Evolutionary conservation across 495 filamentous ascomycete species (phyloP), one percentile per base, ranked within the genome.

Genomic region (Neurospora sp.): DNA sequence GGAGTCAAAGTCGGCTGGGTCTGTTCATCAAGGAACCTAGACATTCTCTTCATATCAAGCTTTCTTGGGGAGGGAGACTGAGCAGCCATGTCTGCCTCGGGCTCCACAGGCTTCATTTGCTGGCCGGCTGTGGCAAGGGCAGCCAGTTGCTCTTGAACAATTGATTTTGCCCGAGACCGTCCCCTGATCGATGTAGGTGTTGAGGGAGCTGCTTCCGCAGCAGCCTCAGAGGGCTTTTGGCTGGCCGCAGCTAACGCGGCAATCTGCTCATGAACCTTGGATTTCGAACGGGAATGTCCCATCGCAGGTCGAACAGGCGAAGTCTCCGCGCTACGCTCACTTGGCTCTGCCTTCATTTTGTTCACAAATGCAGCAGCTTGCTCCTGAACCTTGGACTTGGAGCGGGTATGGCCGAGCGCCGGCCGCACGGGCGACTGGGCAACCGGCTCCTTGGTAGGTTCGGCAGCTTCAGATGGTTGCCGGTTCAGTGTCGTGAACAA

Each of bases 1-100:
- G 76, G 77, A 24, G 48, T 74, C 15, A 71, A 78, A 13, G 21
- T 77, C 13, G 74, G 62, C 36, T 76, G 73, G 9, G 38, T 78
- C 69, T 81, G 74, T 66, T 84, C 79, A 48, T 83, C 82, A n/a
- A 87, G 43, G 71, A 89, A 88, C 42, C 79, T 82, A 7, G 86
- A 89, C 74, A 86, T 83, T 71, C 86, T 81, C 77, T 85, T 88
- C 78, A 86, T 70, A 76, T 88, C 83, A 9, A 89, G 78, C 73
- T 89, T 89, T 69, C 78, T 83, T 3, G 87, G 86, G n/a, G 85
- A 86, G 13, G 83, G 74, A 2, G 85, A 80, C 72, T 82, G 80
- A 19, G 85, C 81, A 39, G 71, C 75, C 5, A 78, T 38, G 36
- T 83, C 80, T n/a, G 81, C 81, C 8, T 70, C 71, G 28, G 43